phyloP scores from a whole-genome alignment of 1,284 basidiomycete species.

The Trichosporon asahii region DNA sequence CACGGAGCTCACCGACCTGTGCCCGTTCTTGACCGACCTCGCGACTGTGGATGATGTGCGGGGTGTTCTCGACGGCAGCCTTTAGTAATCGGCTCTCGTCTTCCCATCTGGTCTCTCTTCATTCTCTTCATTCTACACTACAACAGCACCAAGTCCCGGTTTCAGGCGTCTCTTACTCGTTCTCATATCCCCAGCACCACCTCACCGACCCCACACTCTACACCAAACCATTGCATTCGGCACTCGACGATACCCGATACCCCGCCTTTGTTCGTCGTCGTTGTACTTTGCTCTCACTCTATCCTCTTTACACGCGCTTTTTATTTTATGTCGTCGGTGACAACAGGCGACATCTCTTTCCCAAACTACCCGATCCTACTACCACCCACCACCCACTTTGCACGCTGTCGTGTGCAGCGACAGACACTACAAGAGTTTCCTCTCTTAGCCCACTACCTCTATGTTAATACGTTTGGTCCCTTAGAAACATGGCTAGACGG shows the following conservation, averaged over 20 bases:
- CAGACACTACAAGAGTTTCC: background rate
- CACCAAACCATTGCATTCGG: conserved; percentile 18
- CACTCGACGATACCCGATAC: conserved; percentile 20
- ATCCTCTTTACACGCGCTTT: background rate
- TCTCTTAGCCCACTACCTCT: background rate
- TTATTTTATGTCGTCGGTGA: no score
- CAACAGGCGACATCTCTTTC: no score
- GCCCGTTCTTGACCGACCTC: conserved; percentile 88
- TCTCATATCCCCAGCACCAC: background rate
- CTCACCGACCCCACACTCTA: background rate
- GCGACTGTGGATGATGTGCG: conserved; percentile 82
- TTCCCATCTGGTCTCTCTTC: background rate
- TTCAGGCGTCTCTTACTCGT: background rate
- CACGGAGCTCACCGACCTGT: conserved; percentile 91
- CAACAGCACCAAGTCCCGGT: background rate
- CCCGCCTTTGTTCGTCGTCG: conserved; percentile 5
- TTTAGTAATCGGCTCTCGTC: conserved; percentile 22
- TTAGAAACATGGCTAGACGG: background rate
- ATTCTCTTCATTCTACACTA: background rate
- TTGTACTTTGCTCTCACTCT: background rate
- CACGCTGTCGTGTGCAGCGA: background rate
- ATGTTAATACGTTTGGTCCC: conserved; percentile 5
- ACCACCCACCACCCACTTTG: background rate
- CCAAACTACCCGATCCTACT: background rate
- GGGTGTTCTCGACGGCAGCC: conserved; percentile 69